Evolutionary conservation across 2,329 filamentous ascomycete genomes (phyloP).

Genomic region (Colletotrichum higginsianum): DNA sequence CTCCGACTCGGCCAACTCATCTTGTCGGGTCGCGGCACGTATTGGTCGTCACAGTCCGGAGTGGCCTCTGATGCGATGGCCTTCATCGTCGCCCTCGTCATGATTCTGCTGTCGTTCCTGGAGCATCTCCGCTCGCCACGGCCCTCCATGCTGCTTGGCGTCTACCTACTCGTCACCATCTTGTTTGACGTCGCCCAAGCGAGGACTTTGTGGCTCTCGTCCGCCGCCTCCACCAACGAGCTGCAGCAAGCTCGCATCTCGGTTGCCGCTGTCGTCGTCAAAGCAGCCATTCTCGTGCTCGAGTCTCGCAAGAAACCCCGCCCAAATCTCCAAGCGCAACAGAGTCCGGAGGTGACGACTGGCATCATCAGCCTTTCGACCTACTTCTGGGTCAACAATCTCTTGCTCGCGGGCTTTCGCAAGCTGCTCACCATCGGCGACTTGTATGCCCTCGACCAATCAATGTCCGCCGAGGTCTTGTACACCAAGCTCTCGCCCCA

Average conservation of each 20-base stretch:
- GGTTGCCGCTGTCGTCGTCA: constrained; percentile 41
- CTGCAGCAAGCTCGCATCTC: constrained; percentile 34
- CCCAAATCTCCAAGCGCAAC: constrained; percentile 44
- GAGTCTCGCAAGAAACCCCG: constrained; percentile 45
- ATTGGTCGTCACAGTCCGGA: constrained; percentile 19
- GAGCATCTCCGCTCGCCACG: constrained; percentile 51
- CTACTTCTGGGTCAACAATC: constrained; percentile 53
- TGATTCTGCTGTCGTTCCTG: constrained; percentile 49
- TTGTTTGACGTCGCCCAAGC: constrained; percentile 14
- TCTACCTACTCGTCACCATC: constrained; percentile 20
- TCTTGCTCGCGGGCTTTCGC: constrained; percentile 53
- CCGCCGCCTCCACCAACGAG: constrained; percentile 5
- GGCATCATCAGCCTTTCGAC: constrained; percentile 50
- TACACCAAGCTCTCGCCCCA: constrained; percentile 22
- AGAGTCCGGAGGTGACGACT: constrained; percentile 57
- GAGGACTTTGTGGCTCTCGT: constrained; percentile 26
- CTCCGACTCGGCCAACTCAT: constrained; percentile 18
- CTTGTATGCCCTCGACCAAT: constrained; percentile 45
- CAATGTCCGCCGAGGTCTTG: constrained; percentile 20
- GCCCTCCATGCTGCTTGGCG: constrained; percentile 37
- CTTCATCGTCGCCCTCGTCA: constrained; percentile 47
- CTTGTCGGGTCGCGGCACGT: constrained; percentile 12
- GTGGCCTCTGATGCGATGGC: constrained; percentile 48
- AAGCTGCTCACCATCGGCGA: constrained; percentile 50
- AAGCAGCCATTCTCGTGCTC: constrained; percentile 43